Conservation (phyloP, 305 asterid species). For the Fraxinus greggii region DNA sequence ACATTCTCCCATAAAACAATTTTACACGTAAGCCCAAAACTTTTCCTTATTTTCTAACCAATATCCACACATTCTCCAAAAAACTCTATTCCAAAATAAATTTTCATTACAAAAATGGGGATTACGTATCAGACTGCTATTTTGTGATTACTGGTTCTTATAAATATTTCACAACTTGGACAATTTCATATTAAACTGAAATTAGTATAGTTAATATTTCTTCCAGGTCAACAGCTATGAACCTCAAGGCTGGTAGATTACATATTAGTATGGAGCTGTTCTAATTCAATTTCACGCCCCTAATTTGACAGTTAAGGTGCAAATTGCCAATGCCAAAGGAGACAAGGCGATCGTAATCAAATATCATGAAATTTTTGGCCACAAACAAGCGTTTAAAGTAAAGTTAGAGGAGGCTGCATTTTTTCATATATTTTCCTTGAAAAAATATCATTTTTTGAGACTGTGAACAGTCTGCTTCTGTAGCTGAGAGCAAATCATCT, state of each 20-base stretch:
- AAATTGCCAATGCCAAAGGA: background rate
- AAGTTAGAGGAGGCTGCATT: background rate
- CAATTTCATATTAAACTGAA: background rate
- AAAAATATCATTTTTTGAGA: background rate
- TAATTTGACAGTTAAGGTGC: background rate
- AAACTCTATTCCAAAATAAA: background rate
- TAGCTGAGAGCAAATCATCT: background rate
- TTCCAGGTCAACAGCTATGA: background rate
- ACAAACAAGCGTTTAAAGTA: background rate
- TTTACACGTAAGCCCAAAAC: background rate
- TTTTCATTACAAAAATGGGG: background rate
- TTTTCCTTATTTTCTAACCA: background rate
- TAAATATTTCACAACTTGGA: background rate
- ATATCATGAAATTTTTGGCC: background rate
- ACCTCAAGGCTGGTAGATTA: background rate
- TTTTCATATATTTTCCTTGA: background rate
- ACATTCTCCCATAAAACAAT: background rate
- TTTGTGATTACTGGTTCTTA: background rate
- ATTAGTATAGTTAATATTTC: background rate
- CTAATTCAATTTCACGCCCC: background rate
- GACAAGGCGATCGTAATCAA: background rate
- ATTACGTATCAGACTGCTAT: background rate
- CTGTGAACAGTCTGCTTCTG: background rate
- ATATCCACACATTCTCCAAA: background rate
- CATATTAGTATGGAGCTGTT: background rate